Evolutionary conservation across 768 basidiomycete genomes (phyloP), one percentile per base, ranked within the genome.

Genomic region (Gymnopilus junonius): DNA sequence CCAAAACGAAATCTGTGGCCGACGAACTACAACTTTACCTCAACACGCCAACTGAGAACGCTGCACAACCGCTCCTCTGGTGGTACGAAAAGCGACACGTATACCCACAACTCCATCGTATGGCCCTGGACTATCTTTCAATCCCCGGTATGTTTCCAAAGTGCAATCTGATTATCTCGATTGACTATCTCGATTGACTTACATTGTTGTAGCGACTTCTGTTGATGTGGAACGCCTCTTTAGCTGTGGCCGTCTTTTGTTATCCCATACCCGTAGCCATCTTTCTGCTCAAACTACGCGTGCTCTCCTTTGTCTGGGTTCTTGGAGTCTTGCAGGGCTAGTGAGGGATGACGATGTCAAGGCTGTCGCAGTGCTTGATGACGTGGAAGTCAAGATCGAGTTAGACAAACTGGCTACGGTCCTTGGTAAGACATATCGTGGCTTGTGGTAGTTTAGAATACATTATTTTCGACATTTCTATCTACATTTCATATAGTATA

Each of bases 101-200:
- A 12, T 71, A 62, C 27, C 70, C 68, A 15, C 58, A 23, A 5
- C 64, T 69, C 31, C 61, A 31, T 5, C 35, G 60, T 0, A 70
- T 70, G 69, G 67, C 63, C 0, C 20, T 67, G 2, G 60, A 70
- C 34, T 70, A 70, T 32, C 53, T 70, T 10, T 53, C 58, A 6
- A 70, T 70, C 12, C 67, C 69, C 3, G 66, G 67, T 70, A 37
- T 15, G 69, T 67, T 8, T 14, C 25, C 11, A 7, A n/a, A n/a
- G n/a, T n/a, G n/a, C n/a, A n/a, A n/a, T 39, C 37, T 45, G 20
- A 3, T 45, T 39, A 4, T 39, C n/a, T 42, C n/a, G n/a, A n/a
- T 17, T n/a, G 5, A 35, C 40, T 42, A n/a, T 4, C 10, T 5
- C 5, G 21, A 5, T 27, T 27, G 25, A 8, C 20, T 10, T 7